Conservation (phyloP, 306 rosid species). For the Begonia peltatifolia region DNA sequence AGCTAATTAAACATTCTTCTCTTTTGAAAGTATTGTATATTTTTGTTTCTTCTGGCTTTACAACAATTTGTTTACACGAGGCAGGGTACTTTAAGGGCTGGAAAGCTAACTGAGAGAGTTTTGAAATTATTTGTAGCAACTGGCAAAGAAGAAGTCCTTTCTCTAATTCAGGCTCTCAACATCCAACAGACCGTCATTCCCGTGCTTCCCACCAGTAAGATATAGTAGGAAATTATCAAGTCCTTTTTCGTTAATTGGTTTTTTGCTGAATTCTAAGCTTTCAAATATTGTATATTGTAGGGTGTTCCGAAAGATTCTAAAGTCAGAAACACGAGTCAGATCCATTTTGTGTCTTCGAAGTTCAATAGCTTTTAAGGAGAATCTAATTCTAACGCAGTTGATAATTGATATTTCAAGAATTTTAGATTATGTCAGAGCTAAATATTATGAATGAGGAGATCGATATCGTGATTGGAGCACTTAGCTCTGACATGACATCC, state of each 20-base stretch:
- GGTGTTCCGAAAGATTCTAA: constrained; percentile 75
- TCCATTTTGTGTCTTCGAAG: constrained; percentile 11
- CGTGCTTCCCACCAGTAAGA: constrained; percentile 95
- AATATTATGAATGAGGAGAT: constrained; percentile 44
- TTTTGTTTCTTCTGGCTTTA: too few relatives aligned
- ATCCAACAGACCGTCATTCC: constrained; percentile 57
- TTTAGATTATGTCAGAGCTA: constrained; percentile 50
- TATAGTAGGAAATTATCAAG: too few relatives aligned
- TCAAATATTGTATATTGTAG: constrained; percentile 22
- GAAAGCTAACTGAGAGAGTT: constrained; percentile 80
- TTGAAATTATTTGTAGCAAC: constrained; percentile 64
- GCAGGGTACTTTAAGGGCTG: constrained; percentile 80
- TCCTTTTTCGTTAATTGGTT: too few relatives aligned
- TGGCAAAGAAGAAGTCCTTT: constrained; percentile 80
- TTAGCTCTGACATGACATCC: constrained; percentile 47
- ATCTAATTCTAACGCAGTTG: neutral
- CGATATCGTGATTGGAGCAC: constrained; percentile 82
- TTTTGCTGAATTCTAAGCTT: too few relatives aligned
- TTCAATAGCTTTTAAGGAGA: constrained; percentile 13
- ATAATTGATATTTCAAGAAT: neutral
- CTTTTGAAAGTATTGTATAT: too few relatives aligned
- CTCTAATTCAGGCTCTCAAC: constrained; percentile 59
- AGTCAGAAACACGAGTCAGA: constrained; percentile 7
- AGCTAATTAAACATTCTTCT: too few relatives aligned
- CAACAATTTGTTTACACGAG: constrained; percentile 1